Evolutionary conservation across 768 basidiomycete genomes (phyloP), one percentile per base, ranked within the genome.

Genomic region (Filobasidium wieringae): DNA sequence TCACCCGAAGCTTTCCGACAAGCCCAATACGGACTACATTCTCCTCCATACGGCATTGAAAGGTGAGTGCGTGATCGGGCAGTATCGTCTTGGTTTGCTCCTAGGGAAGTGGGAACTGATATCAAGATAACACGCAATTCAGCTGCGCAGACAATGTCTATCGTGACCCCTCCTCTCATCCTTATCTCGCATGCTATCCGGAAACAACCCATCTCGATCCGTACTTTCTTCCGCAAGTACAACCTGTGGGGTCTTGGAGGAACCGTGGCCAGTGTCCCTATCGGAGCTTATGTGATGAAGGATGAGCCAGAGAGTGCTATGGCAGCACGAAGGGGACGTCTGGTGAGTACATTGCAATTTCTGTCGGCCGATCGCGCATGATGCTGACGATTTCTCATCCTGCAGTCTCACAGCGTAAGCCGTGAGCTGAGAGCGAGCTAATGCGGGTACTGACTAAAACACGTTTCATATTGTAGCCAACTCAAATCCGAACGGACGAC

Each of bases 401-500:
- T 14, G 30, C 29, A 61, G 60, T 50, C 55, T 7, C 61, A 62
- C 37, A 58, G 55, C 29, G 61, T 63, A 50, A 17, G 61, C 45
- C 11, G 22, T 29, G 22, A 30, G 7, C 3, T 15, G 27, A 30
- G 14, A 0, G n/a, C 5, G 7, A 17, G 19, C 49, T 15, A 32
- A 17, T 19, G 17, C 33, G 19, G 22, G 17, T 15, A 51, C 53
- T 57, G 30, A 60, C 43, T 15, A 26, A 17, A 26, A 14, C 37
- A 22, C 22, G n/a, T 53, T 29, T 3, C 22, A 8, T 6, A 29
- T 32, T 11, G 30, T n/a, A 58, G 57, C 12, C 32, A 2, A 53
- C 51, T 8, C 72, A 73, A 55, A 54, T 70, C 9, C 63, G 64
- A 26, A 59, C 65, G 12, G 70, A 73, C 51, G 72, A 73, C 33